Conservation (phyloP, 2,329 filamentous ascomycete species). For the Fusarium sp. region DNA sequence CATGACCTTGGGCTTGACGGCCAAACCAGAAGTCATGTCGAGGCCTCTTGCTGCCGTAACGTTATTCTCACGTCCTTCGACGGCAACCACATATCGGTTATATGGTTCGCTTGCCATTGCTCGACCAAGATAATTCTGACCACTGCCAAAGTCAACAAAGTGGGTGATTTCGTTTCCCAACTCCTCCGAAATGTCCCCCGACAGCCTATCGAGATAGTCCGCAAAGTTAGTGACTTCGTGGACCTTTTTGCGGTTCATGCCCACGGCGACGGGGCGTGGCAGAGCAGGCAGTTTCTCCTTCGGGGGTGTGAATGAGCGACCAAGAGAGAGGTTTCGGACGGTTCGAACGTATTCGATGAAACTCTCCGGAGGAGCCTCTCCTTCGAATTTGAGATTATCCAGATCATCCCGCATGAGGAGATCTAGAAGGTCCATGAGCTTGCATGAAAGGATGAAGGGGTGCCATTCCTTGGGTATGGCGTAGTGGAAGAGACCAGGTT, state of each 20-base stretch:
- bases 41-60: slow-evolving; percentile 86
- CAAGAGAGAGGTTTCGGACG: slow-evolving; percentile 76
- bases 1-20: slow-evolving; percentile 77
- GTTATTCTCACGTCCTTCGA: slow-evolving; percentile 88
- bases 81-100: slow-evolving; percentile 87
- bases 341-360: slow-evolving; percentile 79
- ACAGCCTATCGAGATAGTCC: slow-evolving; percentile 77
- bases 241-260: slow-evolving; percentile 96
- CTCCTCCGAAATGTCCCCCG: slow-evolving; percentile 67
- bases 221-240: slow-evolving; percentile 95
- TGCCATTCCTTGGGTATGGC: slow-evolving; percentile 86
- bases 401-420: slow-evolving; percentile 85
- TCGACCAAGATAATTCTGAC: slow-evolving; percentile 94
- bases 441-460: slow-evolving; percentile 76
- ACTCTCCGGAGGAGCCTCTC: slow-evolving; percentile 59
- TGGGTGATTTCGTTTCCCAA: slow-evolving; percentile 77
- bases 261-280: slow-evolving; percentile 79
- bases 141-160: slow-evolving; percentile 94
- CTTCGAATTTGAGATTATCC: slow-evolving; percentile 46
- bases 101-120: slow-evolving; percentile 88
- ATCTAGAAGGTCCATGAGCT: slow-evolving; percentile 82
- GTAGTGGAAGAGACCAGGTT: slow-evolving; percentile 83
- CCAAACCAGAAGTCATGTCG: slow-evolving; percentile 84
- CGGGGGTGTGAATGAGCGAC: slow-evolving; percentile 66
- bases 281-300: slow-evolving; percentile 65